phyloP scores from a whole-genome alignment of 495 filamentous ascomycete species.

The Tuber brumale region DNA sequence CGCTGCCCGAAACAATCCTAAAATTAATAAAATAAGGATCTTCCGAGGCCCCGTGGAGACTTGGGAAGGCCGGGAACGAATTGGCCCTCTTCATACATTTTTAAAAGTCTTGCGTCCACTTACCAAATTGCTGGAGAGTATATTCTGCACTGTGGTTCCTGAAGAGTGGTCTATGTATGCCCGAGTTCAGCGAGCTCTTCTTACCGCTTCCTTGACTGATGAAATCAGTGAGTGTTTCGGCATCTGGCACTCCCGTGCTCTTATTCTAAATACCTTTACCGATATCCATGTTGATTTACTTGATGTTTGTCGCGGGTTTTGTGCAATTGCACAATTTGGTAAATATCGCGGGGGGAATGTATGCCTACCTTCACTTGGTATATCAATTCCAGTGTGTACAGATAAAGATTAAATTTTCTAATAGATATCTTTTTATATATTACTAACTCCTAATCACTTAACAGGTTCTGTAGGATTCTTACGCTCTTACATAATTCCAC shows the following conservation, averaged over 20 bases:
- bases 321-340: constrained; percentile 6
- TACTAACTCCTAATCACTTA: background rate
- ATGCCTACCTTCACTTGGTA: background rate
- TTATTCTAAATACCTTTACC: background rate
- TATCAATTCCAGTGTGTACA: background rate
- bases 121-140: no score
- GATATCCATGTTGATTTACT: constrained; percentile 1
- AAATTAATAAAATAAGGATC: background rate
- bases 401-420: no score
- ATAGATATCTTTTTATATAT: no score
- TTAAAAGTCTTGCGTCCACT: no score
- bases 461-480: background rate
- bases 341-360: background rate
- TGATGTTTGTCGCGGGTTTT: constrained; percentile 14
- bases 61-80: background rate
- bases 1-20: background rate
- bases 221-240: background rate
- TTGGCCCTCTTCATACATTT: no score
- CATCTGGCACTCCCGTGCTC: background rate
- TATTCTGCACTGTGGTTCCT: no score
- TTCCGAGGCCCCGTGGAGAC: background rate
- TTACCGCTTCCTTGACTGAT: no score
- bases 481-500: background rate
- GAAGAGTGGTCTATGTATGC: no score
- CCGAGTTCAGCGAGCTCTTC: no score